A percentile compares a stretch with the other conserved stretches of the same genome.
Conservation (phyloP, 164 flowering plant species). For the Aristolochia contorta region DNA sequence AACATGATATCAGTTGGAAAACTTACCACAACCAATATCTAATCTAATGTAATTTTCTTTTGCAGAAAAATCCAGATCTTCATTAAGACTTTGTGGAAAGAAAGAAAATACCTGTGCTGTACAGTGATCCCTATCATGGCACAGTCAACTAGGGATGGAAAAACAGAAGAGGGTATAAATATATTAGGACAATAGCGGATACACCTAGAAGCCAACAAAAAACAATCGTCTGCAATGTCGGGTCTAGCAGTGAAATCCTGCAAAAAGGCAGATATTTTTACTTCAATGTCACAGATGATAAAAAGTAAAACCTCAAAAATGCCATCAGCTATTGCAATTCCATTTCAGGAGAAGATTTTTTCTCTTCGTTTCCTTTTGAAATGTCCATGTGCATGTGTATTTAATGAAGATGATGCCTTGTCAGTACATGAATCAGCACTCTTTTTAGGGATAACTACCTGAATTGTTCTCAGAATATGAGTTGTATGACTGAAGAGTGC, state of each 20-base stretch:
- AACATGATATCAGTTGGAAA: too few species aligned
- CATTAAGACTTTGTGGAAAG: conserved; percentile 1
- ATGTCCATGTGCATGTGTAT: too few species aligned
- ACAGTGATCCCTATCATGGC: conserved; percentile 86
- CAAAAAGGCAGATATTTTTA: neutral
- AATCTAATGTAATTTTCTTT: neutral
- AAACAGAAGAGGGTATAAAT: conserved; percentile 73
- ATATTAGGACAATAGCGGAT: conserved; percentile 92
- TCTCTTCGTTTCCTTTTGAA: too few species aligned
- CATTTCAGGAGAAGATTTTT: too few species aligned
- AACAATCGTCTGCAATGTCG: conserved; percentile 96
- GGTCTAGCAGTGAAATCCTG: conserved; percentile 50
- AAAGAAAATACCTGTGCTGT: conserved; percentile 71
- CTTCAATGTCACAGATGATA: neutral
- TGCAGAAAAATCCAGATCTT: neutral
- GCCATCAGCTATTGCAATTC: too few species aligned
- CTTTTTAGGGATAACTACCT: conserved; percentile 26
- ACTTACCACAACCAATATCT: too few species aligned
- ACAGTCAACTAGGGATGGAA: conserved; percentile 78
- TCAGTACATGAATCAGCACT: too few species aligned
- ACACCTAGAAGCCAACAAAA: conserved; percentile 92
- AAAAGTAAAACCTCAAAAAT: neutral
- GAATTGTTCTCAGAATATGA: conserved; percentile 60
- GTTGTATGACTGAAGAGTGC: conserved; percentile 83
- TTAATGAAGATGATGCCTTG: too few species aligned